Base-by-base conservation (phyloP, 2,329 filamentous ascomycete genomes). In the Colletotrichum paranaense region DNA sequence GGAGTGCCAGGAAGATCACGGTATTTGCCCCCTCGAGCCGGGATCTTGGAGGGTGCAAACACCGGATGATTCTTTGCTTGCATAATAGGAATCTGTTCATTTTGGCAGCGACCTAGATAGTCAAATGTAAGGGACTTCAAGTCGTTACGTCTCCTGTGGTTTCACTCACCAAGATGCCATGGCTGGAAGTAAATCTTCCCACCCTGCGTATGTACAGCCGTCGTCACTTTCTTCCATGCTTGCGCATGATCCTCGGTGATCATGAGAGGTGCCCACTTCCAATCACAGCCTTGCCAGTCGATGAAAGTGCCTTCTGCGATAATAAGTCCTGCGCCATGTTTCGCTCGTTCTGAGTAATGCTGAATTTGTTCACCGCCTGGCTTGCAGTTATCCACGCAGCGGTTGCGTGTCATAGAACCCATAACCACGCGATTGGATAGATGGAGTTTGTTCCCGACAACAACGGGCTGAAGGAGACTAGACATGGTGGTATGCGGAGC, bases 211-310 rank as follows among this genome's bases (percentile, higher is more conserved):
- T 91, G 89, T 5, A 91, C 88, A 3, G 84, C 86, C 66, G 87
- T 84, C 1, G 87, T 88, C 56, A 91, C 81, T 62, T 84, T 81
- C 66, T 85, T 86, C 89, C 89, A 91, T 0, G 84, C 86, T 7
- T 57, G 22, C 11, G 63, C 58, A 22, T 74, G 72, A 3, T 72
- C 68, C 7, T 46, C 46, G 6, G 42, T 67, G 6, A 65, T 57
- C 72, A 74, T 72, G 53, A 72, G 30, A 24, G 72, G 68, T 9
- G 46, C 38, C 16, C 59, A 38, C 9, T 35, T n/a, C 35, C 63
- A 72, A 12, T n/a, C 35, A 32, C 30, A 46, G 2, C 57, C 59
- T 6, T 35, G 62, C 22, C 55, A 62, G 46, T 63, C 58, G 5
- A 74, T 49, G 11, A 74, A 68, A 1, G 64, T 74, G 2, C 72